Evolutionary conservation across 768 basidiomycete genomes (phyloP).

Genomic region (Amanita rubescens): DNA sequence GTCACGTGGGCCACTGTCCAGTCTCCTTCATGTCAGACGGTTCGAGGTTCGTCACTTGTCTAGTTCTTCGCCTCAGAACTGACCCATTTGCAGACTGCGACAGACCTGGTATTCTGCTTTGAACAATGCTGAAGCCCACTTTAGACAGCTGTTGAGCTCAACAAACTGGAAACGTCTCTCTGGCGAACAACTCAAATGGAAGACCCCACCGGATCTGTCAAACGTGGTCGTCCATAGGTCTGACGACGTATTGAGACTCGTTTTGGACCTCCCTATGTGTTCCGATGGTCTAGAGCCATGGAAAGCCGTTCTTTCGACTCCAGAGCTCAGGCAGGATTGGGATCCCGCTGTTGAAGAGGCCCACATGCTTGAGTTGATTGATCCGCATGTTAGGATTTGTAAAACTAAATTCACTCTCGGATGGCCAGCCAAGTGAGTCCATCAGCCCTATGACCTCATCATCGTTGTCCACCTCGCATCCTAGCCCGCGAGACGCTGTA

Average conservation of each 20-base stretch:
- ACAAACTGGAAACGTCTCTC: slow-evolving; percentile 77
- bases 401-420: slow-evolving; percentile 91
- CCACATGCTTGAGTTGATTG: slow-evolving; percentile 77
- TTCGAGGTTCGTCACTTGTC: slow-evolving; percentile 1
- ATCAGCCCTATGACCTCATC: neutral
- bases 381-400: slow-evolving; percentile 75
- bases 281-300: slow-evolving; percentile 73
- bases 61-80: neutral
- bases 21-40: slow-evolving; percentile 7
- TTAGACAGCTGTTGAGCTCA: slow-evolving; percentile 71
- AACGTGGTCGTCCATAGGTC: slow-evolving; percentile 82
- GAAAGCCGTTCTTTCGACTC: slow-evolving; percentile 76
- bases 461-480: slow-evolving; percentile 7
- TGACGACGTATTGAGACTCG: slow-evolving; percentile 73
- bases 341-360: slow-evolving; percentile 89
- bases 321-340: slow-evolving; percentile 87
- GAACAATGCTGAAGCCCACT: slow-evolving; percentile 65
- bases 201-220: slow-evolving; percentile 60
- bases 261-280: slow-evolving; percentile 62
- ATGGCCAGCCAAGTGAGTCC: slow-evolving; percentile 91
- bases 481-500: slow-evolving; percentile 86
- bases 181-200: slow-evolving; percentile 47
- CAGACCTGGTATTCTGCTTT: slow-evolving; percentile 79
- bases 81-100: slow-evolving; percentile 45
- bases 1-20: slow-evolving; percentile 1